Base-by-base conservation (phyloP, 257 asterid genomes). In the Lycium ferocissimum region DNA sequence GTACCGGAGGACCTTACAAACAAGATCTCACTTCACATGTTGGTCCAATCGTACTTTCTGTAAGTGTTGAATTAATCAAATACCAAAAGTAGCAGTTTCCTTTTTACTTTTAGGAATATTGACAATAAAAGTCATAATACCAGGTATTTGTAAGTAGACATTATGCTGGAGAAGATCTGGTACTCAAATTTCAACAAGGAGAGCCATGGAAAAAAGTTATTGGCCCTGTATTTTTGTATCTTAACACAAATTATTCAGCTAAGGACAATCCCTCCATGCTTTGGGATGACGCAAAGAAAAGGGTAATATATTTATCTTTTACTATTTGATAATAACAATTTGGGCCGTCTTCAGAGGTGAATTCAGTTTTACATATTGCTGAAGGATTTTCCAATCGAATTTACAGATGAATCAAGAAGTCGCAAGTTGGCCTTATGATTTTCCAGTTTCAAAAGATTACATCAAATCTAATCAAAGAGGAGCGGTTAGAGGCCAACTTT, bases 21-120 rank as follows among this genome's bases (percentile, higher is more conserved):
- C 98, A 96, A 83, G 98, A 96, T 83, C 98, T 96, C 54, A 93
- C 98, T 12, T 93, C 99, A 54, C 99, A 96, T 66, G 93, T 96
- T 20, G 99, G 98, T 79, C 97, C 99, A 3, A 90, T 89, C 45
- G 75, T 93, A n/a, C 89, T 96, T 5, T 96, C 98, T 0, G 99
- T 95, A 85, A 79, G 98, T 91, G 5, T 51, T 56, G 61, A 17
- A 26, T 12, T 66, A n/a, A 5, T 79, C 15, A n/a, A 53, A 54
- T 38, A 13, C 22, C 3, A n/a, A 7, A 17, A 13, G 0, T 38
- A 43, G 35, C 1, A 59, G 10, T 7, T 18, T 3, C 10, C 0
- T 2, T 59, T 59, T 59, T 5, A 17, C 6, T 7, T 59, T 2
- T 6, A 7, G 26, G 66, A 18, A 22, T 53, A 7, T 71, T 56